phyloP scores from a whole-genome alignment of 768 basidiomycete genomes.

The Kondoa malvinella region DNA sequence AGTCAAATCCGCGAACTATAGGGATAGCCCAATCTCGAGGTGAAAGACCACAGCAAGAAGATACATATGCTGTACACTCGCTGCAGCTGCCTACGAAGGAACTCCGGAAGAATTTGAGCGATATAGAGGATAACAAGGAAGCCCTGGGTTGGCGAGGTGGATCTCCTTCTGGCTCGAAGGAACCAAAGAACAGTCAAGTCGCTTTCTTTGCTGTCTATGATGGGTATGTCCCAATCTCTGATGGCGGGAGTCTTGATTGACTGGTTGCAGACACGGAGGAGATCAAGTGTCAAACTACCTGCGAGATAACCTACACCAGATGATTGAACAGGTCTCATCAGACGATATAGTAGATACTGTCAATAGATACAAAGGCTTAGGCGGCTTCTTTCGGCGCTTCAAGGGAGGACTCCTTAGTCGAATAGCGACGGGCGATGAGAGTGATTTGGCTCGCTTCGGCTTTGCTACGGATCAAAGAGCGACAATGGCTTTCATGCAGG shows the following conservation, averaged over 20 bases:
- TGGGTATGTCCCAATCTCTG: constrained; percentile 14
- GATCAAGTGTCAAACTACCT: constrained; percentile 20
- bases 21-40: constrained; percentile 23
- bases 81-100: constrained; percentile 16
- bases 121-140: constrained; percentile 9
- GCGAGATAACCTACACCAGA: constrained; percentile 7
- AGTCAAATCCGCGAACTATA: background rate
- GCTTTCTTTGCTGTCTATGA: constrained; percentile 26
- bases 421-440: background rate
- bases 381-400: constrained; percentile 26
- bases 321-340: constrained; percentile 5
- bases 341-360: constrained; percentile 10
- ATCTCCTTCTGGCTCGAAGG: constrained; percentile 11
- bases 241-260: background rate
- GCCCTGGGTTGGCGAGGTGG: constrained; percentile 7
- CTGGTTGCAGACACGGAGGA: constrained; percentile 20
- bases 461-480: constrained; percentile 10
- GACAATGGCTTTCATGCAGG: constrained; percentile 2
- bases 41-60: constrained; percentile 28
- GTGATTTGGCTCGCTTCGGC: constrained; percentile 6
- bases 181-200: constrained; percentile 17
- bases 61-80: constrained; percentile 20
- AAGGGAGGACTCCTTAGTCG: constrained; percentile 16
- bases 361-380: constrained; percentile 20
- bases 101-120: constrained; percentile 20